A percentile compares a stretch with the other conserved stretches of the same genome.
phyloP scores from a whole-genome alignment of 306 rosid genomes.

The Corylus americana region DNA sequence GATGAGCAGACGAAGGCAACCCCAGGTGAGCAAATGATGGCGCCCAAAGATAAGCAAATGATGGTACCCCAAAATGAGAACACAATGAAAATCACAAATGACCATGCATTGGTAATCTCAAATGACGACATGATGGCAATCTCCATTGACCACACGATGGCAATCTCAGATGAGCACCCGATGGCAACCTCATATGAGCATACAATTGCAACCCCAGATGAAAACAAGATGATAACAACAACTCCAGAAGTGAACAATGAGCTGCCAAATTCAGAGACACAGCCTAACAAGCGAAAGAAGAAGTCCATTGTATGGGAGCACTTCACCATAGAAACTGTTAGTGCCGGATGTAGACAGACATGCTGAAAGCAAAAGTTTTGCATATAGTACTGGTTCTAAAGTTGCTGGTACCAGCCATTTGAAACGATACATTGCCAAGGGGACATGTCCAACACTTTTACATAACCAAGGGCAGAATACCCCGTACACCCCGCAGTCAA shows the following conservation, averaged over 20 bases:
- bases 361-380: slow-evolving; percentile 90
- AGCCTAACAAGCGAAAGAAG: slow-evolving; percentile 80
- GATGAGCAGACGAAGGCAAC: neutral
- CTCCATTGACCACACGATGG: neutral
- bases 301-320: slow-evolving; percentile 95
- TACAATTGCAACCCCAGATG: slow-evolving; percentile 7
- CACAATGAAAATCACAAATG: neutral
- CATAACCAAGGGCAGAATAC: slow-evolving; percentile 69
- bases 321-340: slow-evolving; percentile 80
- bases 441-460: slow-evolving; percentile 73
- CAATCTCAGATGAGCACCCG: neutral
- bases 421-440: slow-evolving; percentile 92
- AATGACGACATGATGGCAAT: slow-evolving; percentile 19
- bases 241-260: slow-evolving; percentile 37
- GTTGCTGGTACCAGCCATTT: slow-evolving; percentile 98
- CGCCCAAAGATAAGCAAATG: neutral
- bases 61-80: neutral
- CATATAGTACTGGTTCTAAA: slow-evolving; percentile 92
- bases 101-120: neutral
- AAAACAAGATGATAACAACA: slow-evolving; percentile 21
- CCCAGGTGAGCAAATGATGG: neutral
- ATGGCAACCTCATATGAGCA: neutral
- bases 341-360: slow-evolving; percentile 89
- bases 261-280: slow-evolving; percentile 54
- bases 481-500: slow-evolving; percentile 60